Evolutionary conservation across 306 rosid species (phyloP), one percentile per base, ranked within the genome.

Genomic region (Ceratonia siliqua): DNA sequence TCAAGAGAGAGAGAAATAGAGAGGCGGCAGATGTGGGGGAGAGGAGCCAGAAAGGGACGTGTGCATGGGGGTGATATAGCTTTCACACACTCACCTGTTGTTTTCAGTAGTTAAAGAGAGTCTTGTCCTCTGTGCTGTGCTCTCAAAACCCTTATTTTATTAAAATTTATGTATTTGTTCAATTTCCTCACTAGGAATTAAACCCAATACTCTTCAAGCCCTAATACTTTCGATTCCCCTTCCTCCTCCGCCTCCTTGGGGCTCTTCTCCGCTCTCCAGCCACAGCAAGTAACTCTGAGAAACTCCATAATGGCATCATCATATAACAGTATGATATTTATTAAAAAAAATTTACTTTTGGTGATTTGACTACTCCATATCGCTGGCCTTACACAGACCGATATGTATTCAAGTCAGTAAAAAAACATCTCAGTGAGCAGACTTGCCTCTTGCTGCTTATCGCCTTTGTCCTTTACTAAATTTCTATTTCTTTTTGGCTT

Each of bases 41-140:
- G 89, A 89, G 97, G 94, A 91, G 89, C 92, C 42, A 85, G 98
- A 94, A 89, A 94, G 92, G 92, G 98, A 94, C 98, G 91, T 89
- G 89, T 91, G 98, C 98, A 91, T 94, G 98, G 94, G 94, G 85
- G 94, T 89, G 96, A 88, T 87, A 90, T 94, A 84, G 97, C 96
- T 91, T 91, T 91, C 95, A 87, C 89, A 91, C 89, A 76, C 94
- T 89, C 94, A 88, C 86, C 96, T 53, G 88, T 85, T 85, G 84
- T 81, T 85, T 85, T 85, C 88, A 85, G 58, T 58, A 75, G 83
- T 85, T 85, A 85, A 92, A 93, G 97, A 89, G 87, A 78, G 48
- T 86, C 78, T 89, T 89, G 93, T 91, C 92, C 85, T 83, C 85
- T 83, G 77, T 69, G 86, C 78, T 86, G 85, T 79, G 87, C 62